Conservation (phyloP, 768 basidiomycete species). For the Dioszegia aurantiaca region DNA sequence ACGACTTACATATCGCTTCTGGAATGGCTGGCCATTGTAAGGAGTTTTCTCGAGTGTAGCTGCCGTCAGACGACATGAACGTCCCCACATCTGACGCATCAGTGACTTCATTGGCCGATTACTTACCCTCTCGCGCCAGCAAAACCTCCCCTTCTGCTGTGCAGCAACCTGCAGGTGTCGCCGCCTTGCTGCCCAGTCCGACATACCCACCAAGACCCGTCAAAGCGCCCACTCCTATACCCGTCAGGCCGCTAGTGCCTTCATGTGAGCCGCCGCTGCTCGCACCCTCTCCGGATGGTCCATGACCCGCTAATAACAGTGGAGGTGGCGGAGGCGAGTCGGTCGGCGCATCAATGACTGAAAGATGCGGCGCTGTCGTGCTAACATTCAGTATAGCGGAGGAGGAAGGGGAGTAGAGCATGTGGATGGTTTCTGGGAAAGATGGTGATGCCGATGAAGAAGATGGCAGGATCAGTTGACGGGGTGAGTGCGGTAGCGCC, state of each 20-base stretch:
- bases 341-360: constrained; percentile 34
- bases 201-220: constrained; percentile 51
- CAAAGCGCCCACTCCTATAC: constrained; percentile 38
- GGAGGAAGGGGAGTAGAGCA: constrained; percentile 57
- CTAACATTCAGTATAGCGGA: constrained; percentile 40
- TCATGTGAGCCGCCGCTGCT: constrained; percentile 10
- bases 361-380: constrained; percentile 29
- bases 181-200: constrained; percentile 42
- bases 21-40: constrained; percentile 45
- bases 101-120: constrained; percentile 1
- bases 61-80: constrained; percentile 45
- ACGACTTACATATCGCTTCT: constrained; percentile 41
- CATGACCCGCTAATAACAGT: constrained; percentile 6
- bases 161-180: constrained; percentile 34
- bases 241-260: constrained; percentile 11
- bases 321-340: constrained; percentile 30
- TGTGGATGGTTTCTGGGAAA: constrained; percentile 64
- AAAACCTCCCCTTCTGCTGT: constrained; percentile 42
- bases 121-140: constrained; percentile 43
- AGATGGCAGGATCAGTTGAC: constrained; percentile 75
- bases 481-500: constrained; percentile 81
- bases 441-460: constrained; percentile 56
- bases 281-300: background rate
- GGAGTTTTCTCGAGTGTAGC: constrained; percentile 30
- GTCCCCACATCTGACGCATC: constrained; percentile 31